A percentile compares a stretch with the other conserved stretches of the same genome.
Evolutionary conservation across 306 rosid species (phyloP).

Genomic region (Glycine latifolia): DNA sequence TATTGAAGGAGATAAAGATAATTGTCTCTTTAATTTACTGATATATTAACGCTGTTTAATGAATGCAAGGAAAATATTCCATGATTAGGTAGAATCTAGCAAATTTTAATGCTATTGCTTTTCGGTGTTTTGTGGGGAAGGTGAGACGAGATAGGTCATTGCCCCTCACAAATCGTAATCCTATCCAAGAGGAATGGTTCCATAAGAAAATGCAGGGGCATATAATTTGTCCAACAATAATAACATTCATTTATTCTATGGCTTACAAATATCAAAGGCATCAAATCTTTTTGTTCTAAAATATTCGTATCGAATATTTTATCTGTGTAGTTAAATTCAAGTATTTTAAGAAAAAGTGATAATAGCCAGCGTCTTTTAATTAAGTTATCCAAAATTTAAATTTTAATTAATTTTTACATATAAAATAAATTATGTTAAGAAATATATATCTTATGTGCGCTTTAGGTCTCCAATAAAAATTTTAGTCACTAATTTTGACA

Average conservation of each 20-base stretch:
- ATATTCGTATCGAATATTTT: conserved; percentile 4
- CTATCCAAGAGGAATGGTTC: not conserved
- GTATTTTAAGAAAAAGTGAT: no score
- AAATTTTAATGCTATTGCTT: conserved; percentile 25
- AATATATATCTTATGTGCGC: no score
- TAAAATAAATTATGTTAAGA: no score
- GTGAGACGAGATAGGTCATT: not conserved
- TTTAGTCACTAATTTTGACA: no score
- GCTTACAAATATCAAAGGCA: conserved; percentile 14
- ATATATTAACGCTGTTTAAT: not conserved
- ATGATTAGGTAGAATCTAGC: conserved; percentile 29
- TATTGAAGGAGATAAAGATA: no score
- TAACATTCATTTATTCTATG: conserved; percentile 13
- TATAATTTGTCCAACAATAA: conserved; percentile 14
- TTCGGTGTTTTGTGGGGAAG: not conserved
- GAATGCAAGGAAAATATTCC: not conserved
- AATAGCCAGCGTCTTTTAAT: no score
- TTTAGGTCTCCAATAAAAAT: no score
- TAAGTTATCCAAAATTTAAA: no score
- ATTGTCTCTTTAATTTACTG: no score
- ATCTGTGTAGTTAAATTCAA: not conserved
- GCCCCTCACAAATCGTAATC: not conserved
- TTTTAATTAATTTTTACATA: no score
- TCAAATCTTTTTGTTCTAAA: conserved; percentile 21
- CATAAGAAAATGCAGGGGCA: conserved; percentile 27